Evolutionary conservation across 441 rosid species (phyloP), one percentile per base, ranked within the genome.

Genomic region (Pelargonium cotyledonis): DNA sequence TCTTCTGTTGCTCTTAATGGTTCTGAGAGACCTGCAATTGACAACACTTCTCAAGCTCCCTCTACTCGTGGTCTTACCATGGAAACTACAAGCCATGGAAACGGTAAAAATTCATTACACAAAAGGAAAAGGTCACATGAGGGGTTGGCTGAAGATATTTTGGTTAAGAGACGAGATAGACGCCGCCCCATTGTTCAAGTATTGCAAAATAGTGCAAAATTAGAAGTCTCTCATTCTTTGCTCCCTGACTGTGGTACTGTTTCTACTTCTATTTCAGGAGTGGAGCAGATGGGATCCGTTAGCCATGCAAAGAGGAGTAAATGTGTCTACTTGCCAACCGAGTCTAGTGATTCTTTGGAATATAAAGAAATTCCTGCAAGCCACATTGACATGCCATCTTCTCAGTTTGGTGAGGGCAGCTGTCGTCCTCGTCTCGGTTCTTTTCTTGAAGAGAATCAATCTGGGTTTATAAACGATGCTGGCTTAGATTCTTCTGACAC

Each of bases 271-370:
- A 8, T 79, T 84, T 78, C 82, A 92, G 96, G 88, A 75, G 83
- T 44, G 69, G 90, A 82, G 76, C 84, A 80, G 70, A 51, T 65
- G 71, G 86, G 81, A 73, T 80, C 80, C 75, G 51, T 69, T 70
- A 73, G 23, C 70, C 90, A 68, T 70, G 82, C 87, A 71, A 90
- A 92, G 87, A 82, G 95, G 82, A 82, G 85, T 70, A 84, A 73
- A 72, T 76, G 72, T 73, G 68, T 77, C 76, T 78, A 84, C 78
- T 70, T 84, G 69, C 85, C 90, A 46, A 53, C 81, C 69, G 89
- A 80, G 38, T 73, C 80, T 67, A 73, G 79, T 72, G 86, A 82
- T 78, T 82, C 76, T 68, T 73, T 78, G 77, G 87, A 86, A 76
- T 77, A 77, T 60, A 89, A 86, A 77, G 91, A 84, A 70, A 75